phyloP scores from a whole-genome alignment of 441 rosid species.

The Pelargonium cotyledonis region DNA sequence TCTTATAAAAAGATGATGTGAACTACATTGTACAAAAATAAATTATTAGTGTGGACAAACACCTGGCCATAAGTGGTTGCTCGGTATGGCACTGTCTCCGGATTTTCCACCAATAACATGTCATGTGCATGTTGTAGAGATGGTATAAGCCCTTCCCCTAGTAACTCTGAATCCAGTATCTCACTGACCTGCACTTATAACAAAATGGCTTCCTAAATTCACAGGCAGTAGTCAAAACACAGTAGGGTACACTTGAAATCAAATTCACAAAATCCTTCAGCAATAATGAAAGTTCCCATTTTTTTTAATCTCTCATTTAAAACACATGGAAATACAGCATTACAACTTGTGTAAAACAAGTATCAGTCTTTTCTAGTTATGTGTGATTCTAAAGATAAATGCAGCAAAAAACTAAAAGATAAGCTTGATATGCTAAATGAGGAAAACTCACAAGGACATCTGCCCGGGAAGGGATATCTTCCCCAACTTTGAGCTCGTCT shows the following conservation, averaged over 20 bases:
- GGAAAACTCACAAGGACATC: conserved; percentile 65
- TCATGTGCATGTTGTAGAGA: conserved; percentile 93
- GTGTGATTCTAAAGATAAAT: conserved; percentile 2
- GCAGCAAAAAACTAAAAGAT: conserved; percentile 7
- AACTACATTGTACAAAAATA: neutral
- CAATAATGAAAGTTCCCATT: neutral
- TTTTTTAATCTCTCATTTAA: neutral
- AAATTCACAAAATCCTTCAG: conserved; percentile 6
- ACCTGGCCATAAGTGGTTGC: conserved; percentile 96
- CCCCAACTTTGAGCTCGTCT: conserved; percentile 63
- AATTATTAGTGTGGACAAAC: conserved; percentile 2
- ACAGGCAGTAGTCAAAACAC: neutral
- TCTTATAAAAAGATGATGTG: neutral
- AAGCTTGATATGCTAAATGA: neutral
- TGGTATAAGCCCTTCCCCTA: conserved; percentile 97
- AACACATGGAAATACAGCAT: neutral
- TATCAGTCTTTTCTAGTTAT: neutral
- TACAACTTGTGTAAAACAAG: neutral
- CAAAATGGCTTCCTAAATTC: neutral
- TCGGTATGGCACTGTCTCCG: conserved; percentile 66
- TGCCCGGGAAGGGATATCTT: conserved; percentile 67
- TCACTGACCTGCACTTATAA: conserved; percentile 66
- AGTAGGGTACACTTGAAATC: conserved; percentile 4
- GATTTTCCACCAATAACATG: conserved; percentile 69
- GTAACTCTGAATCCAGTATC: conserved; percentile 84